phyloP scores from a whole-genome alignment of 2,329 filamentous ascomycete genomes.

The Colletotrichum eleusines region DNA sequence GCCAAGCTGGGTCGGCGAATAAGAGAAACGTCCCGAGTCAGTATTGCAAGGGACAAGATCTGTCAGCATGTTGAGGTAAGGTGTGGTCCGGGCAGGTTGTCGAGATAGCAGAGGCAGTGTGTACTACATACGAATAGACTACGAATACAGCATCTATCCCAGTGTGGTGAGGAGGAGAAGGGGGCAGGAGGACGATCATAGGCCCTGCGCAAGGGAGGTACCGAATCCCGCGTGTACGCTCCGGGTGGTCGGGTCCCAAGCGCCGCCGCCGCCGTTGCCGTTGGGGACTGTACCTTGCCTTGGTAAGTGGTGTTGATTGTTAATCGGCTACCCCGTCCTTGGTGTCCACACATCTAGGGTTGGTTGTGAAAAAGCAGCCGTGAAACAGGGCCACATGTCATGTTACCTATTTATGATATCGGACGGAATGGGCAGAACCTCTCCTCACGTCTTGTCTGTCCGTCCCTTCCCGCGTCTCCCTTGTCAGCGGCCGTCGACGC shows the following conservation, averaged over 20 bases:
- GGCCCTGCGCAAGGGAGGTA: neutral
- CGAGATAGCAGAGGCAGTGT: neutral
- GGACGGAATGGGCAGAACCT: neutral
- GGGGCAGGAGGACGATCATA: neutral
- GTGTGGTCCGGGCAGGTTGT: conserved; percentile 13
- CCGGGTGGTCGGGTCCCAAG: conserved; percentile 32
- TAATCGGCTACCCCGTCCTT: too few species aligned
- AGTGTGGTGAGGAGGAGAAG: neutral
- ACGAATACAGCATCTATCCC: neutral
- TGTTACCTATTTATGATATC: neutral
- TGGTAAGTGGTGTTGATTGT: neutral
- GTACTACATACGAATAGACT: neutral
- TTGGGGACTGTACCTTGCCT: neutral
- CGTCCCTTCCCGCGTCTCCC: neutral
- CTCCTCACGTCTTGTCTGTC: neutral
- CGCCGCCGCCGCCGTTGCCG: neutral
- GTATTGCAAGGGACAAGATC: neutral
- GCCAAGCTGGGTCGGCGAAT: neutral
- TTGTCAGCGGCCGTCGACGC: neutral
- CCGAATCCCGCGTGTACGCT: neutral
- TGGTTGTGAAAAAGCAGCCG: neutral
- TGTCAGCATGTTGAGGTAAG: conserved; percentile 12
- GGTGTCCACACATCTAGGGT: too few species aligned
- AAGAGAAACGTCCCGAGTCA: neutral
- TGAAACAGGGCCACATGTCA: neutral